Base-by-base conservation (phyloP, 1,139 yeast species). In the Taphrina communis region DNA sequence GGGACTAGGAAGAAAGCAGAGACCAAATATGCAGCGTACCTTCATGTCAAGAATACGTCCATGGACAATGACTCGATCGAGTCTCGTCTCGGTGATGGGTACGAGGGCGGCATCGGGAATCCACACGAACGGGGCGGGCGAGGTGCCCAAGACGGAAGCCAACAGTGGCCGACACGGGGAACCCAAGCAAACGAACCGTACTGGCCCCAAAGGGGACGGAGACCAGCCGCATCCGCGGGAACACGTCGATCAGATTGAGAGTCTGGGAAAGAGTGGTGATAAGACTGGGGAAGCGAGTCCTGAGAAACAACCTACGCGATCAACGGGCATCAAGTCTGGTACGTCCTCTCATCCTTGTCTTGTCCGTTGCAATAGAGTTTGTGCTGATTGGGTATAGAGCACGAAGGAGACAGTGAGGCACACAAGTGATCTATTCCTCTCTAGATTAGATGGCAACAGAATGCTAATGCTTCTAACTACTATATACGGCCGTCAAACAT, bases 81-180 rank as follows among this genome's bases (percentile, higher is more conserved):
- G 31, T 25, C 31, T 25, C 4, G 31, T 17, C 17, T 25, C 31
- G 4, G 4, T 25, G 31, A 25, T 25, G 2, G 31, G 31, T 2
- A 25, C 53, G 11, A 17, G 53, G 12, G 19, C 14, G n/a, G 11
- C 42, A 31, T 17, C 21, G 14, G 50, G 36, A 12, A 56, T 56
- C 21, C 62, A 58, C 35, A n/a, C 39, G 25, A 44, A 58, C 53
- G 62, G 62, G 21, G 51, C 62, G 9, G 60, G 60, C 8, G 52
- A 58, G 42, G 62, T 58, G 2, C 62, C 62, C 9, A 58, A 58
- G 62, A 58, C 62, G 19, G 62, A 58, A 58, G 62, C 62, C 9
- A 58, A 58, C 25, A 36, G 50, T 39, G 46, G 46, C 35, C 42
- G 38, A 6, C 42, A 25, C 25, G 25, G 21, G 11, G 11, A 3